A percentile compares a stretch with the other conserved stretches of the same genome.
Conservation (phyloP, 768 basidiomycete species). For the Lanmaoa rubissima region DNA sequence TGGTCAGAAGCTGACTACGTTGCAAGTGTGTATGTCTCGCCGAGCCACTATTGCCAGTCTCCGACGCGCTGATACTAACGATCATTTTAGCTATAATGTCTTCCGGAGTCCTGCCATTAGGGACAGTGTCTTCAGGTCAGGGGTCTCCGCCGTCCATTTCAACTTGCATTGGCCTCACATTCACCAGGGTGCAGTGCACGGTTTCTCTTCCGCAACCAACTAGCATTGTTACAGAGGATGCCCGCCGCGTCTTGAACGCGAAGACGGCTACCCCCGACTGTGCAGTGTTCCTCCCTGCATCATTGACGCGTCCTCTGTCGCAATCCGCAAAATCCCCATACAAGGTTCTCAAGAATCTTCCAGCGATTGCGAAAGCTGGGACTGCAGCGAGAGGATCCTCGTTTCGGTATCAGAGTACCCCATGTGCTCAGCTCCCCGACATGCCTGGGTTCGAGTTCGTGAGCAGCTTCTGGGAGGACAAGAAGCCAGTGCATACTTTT, state of each 20-base stretch:
- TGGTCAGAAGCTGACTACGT: constrained; percentile 56
- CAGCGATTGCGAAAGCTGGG: constrained; percentile 35
- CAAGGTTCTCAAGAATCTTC: constrained; percentile 44
- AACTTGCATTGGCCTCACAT: constrained; percentile 3
- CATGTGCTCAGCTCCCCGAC: constrained; percentile 46
- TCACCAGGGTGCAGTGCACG: constrained; percentile 44
- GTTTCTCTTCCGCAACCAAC: constrained; percentile 49
- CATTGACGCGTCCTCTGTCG: constrained; percentile 40
- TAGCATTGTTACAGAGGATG: constrained; percentile 27
- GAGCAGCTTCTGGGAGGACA: constrained; percentile 59
- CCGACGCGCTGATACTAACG: neutral
- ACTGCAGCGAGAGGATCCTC: constrained; percentile 42
- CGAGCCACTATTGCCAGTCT: neutral
- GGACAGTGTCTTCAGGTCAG: constrained; percentile 43
- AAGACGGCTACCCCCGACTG: constrained; percentile 51
- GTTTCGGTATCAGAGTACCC: constrained; percentile 52
- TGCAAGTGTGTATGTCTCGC: constrained; percentile 47
- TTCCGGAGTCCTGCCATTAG: constrained; percentile 46
- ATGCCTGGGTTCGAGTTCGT: constrained; percentile 50
- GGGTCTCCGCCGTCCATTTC: neutral
- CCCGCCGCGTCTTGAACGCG: constrained; percentile 41
- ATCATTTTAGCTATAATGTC: constrained; percentile 41
- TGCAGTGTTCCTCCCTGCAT: constrained; percentile 44
- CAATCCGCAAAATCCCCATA: constrained; percentile 45
- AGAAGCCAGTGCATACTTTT: constrained; percentile 49